These are phyloP conservation scores for Phytophthora agathidicida DNA, from an alignment of 352 stramenopile species.

Conservation along the genomic window DNA sequence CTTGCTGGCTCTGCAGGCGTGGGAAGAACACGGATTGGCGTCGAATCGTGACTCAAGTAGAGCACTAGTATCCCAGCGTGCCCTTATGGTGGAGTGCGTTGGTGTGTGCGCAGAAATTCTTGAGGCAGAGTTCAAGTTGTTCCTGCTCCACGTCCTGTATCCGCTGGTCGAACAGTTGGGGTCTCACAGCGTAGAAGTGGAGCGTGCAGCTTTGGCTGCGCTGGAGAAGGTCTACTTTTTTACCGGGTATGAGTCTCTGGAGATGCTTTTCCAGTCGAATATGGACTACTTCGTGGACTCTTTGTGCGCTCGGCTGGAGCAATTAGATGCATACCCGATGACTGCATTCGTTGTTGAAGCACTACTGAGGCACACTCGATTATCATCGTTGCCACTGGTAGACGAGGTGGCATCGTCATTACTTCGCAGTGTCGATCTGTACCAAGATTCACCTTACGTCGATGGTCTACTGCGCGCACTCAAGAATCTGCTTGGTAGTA, in stretches of 20 bases:
- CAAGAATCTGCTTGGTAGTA: slow-evolving; percentile 59
- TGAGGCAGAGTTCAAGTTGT: slow-evolving; percentile 51
- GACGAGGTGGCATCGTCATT: slow-evolving; percentile 79
- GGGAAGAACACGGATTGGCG: slow-evolving; percentile 33
- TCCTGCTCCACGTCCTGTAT: slow-evolving; percentile 79
- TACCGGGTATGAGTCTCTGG: slow-evolving; percentile 58
- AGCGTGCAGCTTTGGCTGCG: slow-evolving; percentile 71
- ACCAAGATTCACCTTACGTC: slow-evolving; percentile 66
- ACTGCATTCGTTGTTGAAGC: slow-evolving; percentile 82
- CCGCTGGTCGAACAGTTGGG: slow-evolving; percentile 87
- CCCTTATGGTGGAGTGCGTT: slow-evolving; percentile 78
- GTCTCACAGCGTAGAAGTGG: slow-evolving; percentile 58
- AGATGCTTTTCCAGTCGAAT: slow-evolving; percentile 75
- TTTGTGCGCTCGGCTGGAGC: slow-evolving; percentile 69
- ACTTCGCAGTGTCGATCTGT: slow-evolving; percentile 74
- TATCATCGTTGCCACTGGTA: slow-evolving; percentile 75
- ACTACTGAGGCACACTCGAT: slow-evolving; percentile 62
- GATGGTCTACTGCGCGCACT: slow-evolving; percentile 65
- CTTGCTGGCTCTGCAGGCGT: slow-evolving; percentile 55
- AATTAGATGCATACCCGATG: slow-evolving; percentile 72
- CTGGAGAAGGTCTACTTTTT: slow-evolving; percentile 72
- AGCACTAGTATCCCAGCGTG: slow-evolving; percentile 45
- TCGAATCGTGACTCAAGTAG: slow-evolving; percentile 8
- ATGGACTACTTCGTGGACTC: slow-evolving; percentile 91
- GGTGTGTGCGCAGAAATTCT: slow-evolving; percentile 76